These are phyloP conservation scores for Ammopiptanthus mongolicus DNA, from an alignment of 306 rosid species.

Conservation along the genomic window DNA sequence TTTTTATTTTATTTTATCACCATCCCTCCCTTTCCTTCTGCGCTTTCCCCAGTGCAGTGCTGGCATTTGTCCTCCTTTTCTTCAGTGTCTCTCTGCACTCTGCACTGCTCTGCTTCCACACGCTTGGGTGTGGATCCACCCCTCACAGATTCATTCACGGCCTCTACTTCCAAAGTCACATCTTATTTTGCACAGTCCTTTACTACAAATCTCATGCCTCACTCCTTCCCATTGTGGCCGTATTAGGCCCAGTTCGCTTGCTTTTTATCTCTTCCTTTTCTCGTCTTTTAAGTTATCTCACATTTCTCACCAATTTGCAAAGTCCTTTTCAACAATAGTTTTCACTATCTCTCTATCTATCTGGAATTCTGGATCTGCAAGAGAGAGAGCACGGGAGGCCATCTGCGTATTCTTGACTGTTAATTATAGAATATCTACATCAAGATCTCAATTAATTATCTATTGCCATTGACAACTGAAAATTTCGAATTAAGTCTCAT, in stretches of 20 bases:
- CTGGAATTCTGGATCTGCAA: background rate
- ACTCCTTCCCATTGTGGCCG: constrained; percentile 15
- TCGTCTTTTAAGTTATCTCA: background rate
- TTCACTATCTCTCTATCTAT: background rate
- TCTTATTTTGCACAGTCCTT: constrained; percentile 9
- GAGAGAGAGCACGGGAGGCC: background rate
- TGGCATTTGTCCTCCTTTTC: constrained; percentile 25
- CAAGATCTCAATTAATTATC: too few species aligned
- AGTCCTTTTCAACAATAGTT: constrained; percentile 4
- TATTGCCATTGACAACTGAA: too few species aligned
- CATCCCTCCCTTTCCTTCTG: background rate
- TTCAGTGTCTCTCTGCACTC: constrained; percentile 24
- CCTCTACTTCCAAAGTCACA: constrained; percentile 23
- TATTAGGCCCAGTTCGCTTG: constrained; percentile 5
- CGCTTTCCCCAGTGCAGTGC: constrained; percentile 10
- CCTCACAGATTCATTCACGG: background rate
- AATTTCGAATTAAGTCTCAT: too few species aligned
- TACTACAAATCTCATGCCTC: constrained; percentile 17
- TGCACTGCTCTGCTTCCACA: constrained; percentile 40
- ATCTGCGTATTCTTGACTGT: too few species aligned
- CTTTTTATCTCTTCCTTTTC: background rate
- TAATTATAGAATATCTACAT: too few species aligned
- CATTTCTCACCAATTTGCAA: background rate
- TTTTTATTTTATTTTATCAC: too few species aligned
- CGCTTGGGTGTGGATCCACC: constrained; percentile 49